Percentiles rank a stretch among this genome's conserved stretches.
These are phyloP conservation scores for Tuber microsphaerosporum DNA, from an alignment of 495 filamentous ascomycete genomes.

Conservation along the genomic window DNA sequence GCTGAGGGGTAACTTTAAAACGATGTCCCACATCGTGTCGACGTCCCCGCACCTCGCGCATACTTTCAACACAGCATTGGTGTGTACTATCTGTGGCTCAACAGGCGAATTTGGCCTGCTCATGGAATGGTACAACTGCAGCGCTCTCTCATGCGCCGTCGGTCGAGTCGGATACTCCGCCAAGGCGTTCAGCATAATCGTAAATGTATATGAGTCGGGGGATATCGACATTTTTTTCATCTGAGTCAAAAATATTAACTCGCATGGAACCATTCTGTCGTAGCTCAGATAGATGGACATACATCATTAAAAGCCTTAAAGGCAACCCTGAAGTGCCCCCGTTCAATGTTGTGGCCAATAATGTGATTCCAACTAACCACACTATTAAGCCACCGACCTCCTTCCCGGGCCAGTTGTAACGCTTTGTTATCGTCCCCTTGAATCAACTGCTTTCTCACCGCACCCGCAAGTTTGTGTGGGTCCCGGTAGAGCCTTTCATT, in stretches of 20 bases:
- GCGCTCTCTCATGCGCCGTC: conserved; percentile 54
- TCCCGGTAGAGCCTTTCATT: conserved; percentile 48
- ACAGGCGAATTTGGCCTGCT: conserved; percentile 51
- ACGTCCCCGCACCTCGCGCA: conserved; percentile 64
- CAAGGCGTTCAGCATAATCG: conserved; percentile 71
- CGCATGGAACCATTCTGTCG: background rate
- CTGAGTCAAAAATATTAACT: conserved; percentile 43
- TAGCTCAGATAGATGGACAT: conserved; percentile 28
- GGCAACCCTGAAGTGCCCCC: conserved; percentile 54
- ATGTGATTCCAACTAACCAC: conserved; percentile 81
- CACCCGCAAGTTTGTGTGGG: conserved; percentile 57
- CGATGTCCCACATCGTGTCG: conserved; percentile 67
- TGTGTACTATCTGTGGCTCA: conserved; percentile 65
- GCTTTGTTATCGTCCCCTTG: conserved; percentile 57
- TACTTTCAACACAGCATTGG: conserved; percentile 75
- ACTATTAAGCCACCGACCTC: conserved; percentile 55
- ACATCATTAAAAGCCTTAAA: conserved; percentile 81
- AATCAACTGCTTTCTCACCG: conserved; percentile 53
- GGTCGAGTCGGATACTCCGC: conserved; percentile 49
- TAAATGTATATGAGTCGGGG: conserved; percentile 72
- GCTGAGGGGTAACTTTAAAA: conserved; percentile 56
- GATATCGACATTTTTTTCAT: conserved; percentile 86
- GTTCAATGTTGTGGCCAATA: conserved; percentile 61
- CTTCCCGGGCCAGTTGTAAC: conserved; percentile 56
- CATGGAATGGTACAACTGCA: conserved; percentile 68